Evolutionary conservation across 2,329 filamentous ascomycete species (phyloP).

Genomic region (Clonostachys sp.): DNA sequence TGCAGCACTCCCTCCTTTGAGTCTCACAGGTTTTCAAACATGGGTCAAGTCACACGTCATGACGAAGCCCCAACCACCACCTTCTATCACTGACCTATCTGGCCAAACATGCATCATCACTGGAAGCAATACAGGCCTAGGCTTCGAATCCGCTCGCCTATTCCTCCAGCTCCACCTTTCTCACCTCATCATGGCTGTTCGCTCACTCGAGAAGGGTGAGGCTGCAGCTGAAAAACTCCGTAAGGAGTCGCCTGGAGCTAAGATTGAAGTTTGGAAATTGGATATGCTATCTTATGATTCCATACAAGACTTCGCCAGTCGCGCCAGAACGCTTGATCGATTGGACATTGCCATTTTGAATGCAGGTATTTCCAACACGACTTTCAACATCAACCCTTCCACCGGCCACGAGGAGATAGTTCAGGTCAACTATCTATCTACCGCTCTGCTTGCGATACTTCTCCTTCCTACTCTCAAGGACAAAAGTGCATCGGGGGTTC

Average conservation of each 20-base stretch:
- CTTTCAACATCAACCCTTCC: slow-evolving; percentile 10
- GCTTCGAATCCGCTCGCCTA: slow-evolving; percentile 34
- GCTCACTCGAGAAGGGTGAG: slow-evolving; percentile 30
- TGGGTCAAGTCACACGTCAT: no score
- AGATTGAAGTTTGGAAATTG: slow-evolving; percentile 34
- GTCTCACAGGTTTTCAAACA: no score
- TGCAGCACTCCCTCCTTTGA: no score
- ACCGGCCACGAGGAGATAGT: slow-evolving; percentile 31
- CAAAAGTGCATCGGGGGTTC: background rate
- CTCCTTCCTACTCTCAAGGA: slow-evolving; percentile 18
- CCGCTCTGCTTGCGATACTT: slow-evolving; percentile 20
- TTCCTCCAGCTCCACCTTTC: slow-evolving; percentile 27
- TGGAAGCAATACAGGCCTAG: slow-evolving; percentile 37
- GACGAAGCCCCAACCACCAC: no score
- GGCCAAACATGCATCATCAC: slow-evolving; percentile 37
- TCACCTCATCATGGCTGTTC: slow-evolving; percentile 35
- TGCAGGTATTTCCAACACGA: slow-evolving; percentile 23
- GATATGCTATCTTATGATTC: slow-evolving; percentile 38
- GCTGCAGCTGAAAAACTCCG: slow-evolving; percentile 23
- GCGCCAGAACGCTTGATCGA: slow-evolving; percentile 20
- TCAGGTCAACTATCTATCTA: slow-evolving; percentile 34
- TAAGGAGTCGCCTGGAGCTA: slow-evolving; percentile 15
- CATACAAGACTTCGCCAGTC: slow-evolving; percentile 27
- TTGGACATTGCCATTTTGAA: slow-evolving; percentile 41
- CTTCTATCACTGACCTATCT: slow-evolving; percentile 6